Evolutionary conservation across 176 grass and related monocot genomes (phyloP), one percentile per base, ranked within the genome.

Genomic region (Microstegium vimineum): DNA sequence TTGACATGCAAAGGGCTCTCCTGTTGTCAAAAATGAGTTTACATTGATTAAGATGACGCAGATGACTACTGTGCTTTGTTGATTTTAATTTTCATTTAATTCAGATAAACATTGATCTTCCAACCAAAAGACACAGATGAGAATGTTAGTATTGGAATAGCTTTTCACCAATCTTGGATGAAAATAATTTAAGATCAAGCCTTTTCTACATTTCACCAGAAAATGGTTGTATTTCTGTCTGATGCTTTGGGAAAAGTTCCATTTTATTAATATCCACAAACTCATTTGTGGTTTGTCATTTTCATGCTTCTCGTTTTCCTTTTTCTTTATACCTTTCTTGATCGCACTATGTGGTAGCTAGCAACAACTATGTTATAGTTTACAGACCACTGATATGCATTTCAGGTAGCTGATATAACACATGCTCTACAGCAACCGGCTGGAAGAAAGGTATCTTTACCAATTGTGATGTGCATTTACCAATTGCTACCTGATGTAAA

Each of bases 341-440:
- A 74, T 66, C 6, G 0, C 10, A 15, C 31, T 88, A 27, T 70
- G 40, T 72, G 5, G 41, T 77, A 87, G 42, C 31, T 27, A 59
- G 11, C 33, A 25, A 68, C n/a, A 62, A 62, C 18, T 43, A 74
- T 69, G 5, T 22, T 73, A 20, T 51, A 46, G 20, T 11, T 30
- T 74, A 41, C 51, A 52, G 33, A 43, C 4, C 56, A 71, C 5
- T 89, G 10, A 87, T 64, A 61, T 76, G 13, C 59, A 80, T 89
- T 89, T 87, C 92, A 93, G 95, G 95, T 94, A 66, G 92, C 95
- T 79, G 95, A 98, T 87, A 41, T 98, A 80, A 98, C 95, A 73
- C 95, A 98, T 91, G 94, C 95, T 67, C 84, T 98, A 73, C 95
- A 98, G 84, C 95, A 98, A 73, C 95, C 95, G 78, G 95, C 95